phyloP scores from a whole-genome alignment of 805 yeast genomes.

The Wickerhamomyces bisporus region DNA sequence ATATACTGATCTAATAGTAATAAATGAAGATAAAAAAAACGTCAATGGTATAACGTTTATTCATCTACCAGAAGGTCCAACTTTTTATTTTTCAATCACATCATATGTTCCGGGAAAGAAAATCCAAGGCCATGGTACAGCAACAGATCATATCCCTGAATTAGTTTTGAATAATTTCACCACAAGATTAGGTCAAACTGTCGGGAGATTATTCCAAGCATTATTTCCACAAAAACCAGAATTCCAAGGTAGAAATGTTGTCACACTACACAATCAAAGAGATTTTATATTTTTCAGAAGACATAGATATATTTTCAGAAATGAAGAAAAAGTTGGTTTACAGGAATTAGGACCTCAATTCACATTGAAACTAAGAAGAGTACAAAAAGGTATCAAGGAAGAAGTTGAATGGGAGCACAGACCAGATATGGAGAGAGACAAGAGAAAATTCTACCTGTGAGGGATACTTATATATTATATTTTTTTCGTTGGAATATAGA shows the following conservation, averaged over 20 bases:
- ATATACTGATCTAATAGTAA: conserved; percentile 80
- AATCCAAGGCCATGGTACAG: conserved; percentile 83
- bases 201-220: conserved; percentile 87
- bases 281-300: conserved; percentile 93
- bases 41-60: conserved; percentile 91
- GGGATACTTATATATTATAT: too few relatives aligned
- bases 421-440: conserved; percentile 94
- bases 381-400: conserved; percentile 87
- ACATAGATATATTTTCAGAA: conserved; percentile 84
- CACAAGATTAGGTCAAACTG: conserved; percentile 89
- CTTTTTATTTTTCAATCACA: conserved; percentile 82
- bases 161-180: conserved; percentile 86
- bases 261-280: conserved; percentile 93
- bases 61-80: conserved; percentile 93
- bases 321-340: conserved; percentile 88
- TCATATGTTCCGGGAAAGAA: conserved; percentile 71
- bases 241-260: conserved; percentile 91
- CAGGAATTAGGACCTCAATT: conserved; percentile 98
- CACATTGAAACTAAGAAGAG: conserved; percentile 79
- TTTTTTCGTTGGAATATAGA: too few relatives aligned
- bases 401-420: conserved; percentile 96
- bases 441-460: conserved; percentile 82
- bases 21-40: conserved; percentile 90
- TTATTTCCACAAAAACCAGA: conserved; percentile 92
- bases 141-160: conserved; percentile 91